Conservation (phyloP, 768 basidiomycete genomes). For the Phylloporus sp. region DNA sequence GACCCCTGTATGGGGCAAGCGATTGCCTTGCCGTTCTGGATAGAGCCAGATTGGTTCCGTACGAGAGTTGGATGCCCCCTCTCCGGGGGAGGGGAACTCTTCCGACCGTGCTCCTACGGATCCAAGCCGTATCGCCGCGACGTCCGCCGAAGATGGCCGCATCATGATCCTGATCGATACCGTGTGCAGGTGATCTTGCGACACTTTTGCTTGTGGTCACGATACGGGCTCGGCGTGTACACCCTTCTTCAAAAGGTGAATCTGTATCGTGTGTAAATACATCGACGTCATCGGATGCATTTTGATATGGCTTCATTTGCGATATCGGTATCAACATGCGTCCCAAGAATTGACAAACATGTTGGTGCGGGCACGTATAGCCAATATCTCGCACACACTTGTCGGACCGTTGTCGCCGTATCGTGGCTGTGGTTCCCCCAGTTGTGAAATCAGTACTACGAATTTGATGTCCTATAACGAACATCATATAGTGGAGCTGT, state of each 20-base stretch:
- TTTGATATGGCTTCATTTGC: not conserved
- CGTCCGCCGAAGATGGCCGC: not conserved
- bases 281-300: not conserved
- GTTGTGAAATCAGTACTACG: not conserved
- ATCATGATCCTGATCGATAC: not conserved
- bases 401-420: conserved; percentile 3
- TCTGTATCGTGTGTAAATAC: not conserved
- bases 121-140: too few species aligned
- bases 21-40: not conserved
- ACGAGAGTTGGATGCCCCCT: not conserved
- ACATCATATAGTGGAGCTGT: too few species aligned
- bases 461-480: too few species aligned
- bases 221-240: not conserved
- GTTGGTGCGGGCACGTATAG: conserved; percentile 8
- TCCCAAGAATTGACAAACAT: not conserved
- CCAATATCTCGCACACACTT: conserved; percentile 5
- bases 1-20: not conserved
- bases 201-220: not conserved
- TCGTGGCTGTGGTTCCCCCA: not conserved
- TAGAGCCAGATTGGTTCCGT: not conserved
- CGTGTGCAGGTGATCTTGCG: not conserved
- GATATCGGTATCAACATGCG: not conserved
- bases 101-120: too few species aligned
- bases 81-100: too few species aligned
- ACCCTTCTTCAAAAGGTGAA: not conserved